These are phyloP conservation scores for Farysia itapuensis DNA, from an alignment of 1,284 basidiomycete species.

Conservation along the genomic window DNA sequence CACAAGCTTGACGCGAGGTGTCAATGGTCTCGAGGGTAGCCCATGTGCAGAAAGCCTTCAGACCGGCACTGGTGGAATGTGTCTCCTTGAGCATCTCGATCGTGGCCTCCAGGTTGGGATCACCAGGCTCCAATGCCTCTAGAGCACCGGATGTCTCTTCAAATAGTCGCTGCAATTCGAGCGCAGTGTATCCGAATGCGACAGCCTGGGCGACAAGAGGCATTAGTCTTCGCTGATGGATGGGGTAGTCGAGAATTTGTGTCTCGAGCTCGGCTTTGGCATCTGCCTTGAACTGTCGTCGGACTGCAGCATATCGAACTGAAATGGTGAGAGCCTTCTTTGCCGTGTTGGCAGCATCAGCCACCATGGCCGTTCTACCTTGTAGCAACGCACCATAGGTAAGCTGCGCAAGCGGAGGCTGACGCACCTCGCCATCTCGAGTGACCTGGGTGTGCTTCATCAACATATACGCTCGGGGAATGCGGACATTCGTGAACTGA, in stretches of 20 bases:
- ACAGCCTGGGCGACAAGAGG: conserved; percentile 66
- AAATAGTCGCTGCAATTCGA: conserved; percentile 61
- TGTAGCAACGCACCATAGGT: conserved; percentile 67
- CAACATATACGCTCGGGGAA: conserved; percentile 66
- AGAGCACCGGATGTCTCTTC: conserved; percentile 63
- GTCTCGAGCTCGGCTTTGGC: conserved; percentile 61
- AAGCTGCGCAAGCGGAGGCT: conserved; percentile 66
- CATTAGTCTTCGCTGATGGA: conserved; percentile 67
- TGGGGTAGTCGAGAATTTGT: conserved; percentile 67
- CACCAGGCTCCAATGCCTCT: conserved; percentile 64
- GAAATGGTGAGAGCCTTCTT: conserved; percentile 66
- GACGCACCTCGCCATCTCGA: conserved; percentile 62
- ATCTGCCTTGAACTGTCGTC: conserved; percentile 64
- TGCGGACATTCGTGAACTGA: conserved; percentile 66
- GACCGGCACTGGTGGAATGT: conserved; percentile 66
- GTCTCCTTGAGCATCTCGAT: conserved; percentile 67
- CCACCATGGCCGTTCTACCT: conserved; percentile 66
- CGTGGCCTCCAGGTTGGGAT: conserved; percentile 53
- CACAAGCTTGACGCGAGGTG: conserved; percentile 65
- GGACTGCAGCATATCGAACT: conserved; percentile 65
- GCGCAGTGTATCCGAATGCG: conserved; percentile 65
- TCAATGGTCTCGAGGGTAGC: conserved; percentile 66
- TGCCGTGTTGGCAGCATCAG: conserved; percentile 64
- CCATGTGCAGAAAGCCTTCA: conserved; percentile 69
- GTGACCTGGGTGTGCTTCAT: conserved; percentile 68